Evolutionary conservation across 2,329 filamentous ascomycete genomes (phyloP), one percentile per base, ranked within the genome.

Genomic region (Apiospora aurea): DNA sequence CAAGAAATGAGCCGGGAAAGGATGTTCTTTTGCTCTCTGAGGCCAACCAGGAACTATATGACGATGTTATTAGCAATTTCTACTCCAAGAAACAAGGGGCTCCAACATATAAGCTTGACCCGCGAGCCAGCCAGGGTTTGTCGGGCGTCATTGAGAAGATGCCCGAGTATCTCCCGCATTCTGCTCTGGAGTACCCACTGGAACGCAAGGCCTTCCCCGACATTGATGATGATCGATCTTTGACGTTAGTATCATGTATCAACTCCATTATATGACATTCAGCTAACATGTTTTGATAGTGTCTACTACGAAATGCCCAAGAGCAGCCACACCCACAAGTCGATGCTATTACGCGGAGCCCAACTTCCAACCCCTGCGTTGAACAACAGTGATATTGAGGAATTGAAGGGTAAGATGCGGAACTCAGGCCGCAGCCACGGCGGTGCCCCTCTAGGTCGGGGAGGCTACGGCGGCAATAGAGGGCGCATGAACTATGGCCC

Each of bases 21-120:
- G 95, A 98, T 72, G 92, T 94, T 0, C 85, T 99, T 18, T 86
- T 98, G 53, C 87, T 99, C 70, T 97, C 94, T 0, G 95, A 97
- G 74, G 89, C 89, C 61, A 93, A 98, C 78, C 89, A 93, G 41
- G 83, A 82, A 18, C 86, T 99, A 0, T 98, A 98, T 79, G 91
- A 97, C 74, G 93, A 97, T 69, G 89, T 98, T 69, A 92, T 92
- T 29, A 88, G 88, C 46, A 93, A 93, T 71, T 97, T 99, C 80
- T 99, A 98, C 82, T 96, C 94, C 26, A 98, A 98, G 84, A 94
- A 94, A 76, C 91, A 94, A 75, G 91, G 88, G 2, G 83, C 85
- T 2, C 83, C 88, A 0, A 90, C 90, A 74, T 89, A 94, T 79
- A 91, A 90, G 76, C 87, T 99, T 67, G 92, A 97, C 76, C 90